A percentile compares a stretch with the other conserved stretches of the same genome.
phyloP scores from a whole-genome alignment of 176 grass and related monocot genomes.

The Echinochloa phyllopogon region DNA sequence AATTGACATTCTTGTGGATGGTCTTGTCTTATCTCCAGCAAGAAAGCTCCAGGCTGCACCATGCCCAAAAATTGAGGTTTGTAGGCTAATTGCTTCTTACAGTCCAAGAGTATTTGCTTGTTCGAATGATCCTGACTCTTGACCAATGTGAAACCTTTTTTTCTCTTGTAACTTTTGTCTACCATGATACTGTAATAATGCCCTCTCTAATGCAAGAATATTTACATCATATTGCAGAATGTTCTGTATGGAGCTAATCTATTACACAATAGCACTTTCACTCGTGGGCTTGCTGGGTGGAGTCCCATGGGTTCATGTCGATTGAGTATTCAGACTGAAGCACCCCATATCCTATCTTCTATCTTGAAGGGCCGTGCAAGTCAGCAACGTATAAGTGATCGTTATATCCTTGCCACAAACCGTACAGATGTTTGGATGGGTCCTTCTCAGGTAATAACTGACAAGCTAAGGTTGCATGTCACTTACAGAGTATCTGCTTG shows the following conservation, averaged over 20 bases:
- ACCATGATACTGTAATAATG: not conserved
- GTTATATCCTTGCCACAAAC: conserved; percentile 65
- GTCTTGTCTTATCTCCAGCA: conserved; percentile 65
- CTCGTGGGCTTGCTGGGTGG: conserved; percentile 72
- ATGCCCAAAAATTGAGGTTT: conserved; percentile 68
- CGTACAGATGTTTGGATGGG: conserved; percentile 95
- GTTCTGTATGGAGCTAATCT: conserved; percentile 62
- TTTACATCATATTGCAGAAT: conserved; percentile 67
- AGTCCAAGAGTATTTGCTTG: not conserved
- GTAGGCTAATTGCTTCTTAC: conserved; percentile 38
- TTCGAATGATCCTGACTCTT: conserved; percentile 3
- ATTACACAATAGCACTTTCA: conserved; percentile 68
- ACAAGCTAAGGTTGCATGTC: conserved; percentile 75
- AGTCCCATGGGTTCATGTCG: conserved; percentile 86
- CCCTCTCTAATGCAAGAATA: conserved; percentile 23
- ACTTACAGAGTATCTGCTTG: conserved; percentile 88
- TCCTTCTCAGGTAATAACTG: conserved; percentile 90
- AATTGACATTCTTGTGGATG: conserved; percentile 89
- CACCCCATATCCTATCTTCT: conserved; percentile 56
- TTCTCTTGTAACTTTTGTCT: conserved; percentile 23
- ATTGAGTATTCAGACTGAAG: conserved; percentile 66
- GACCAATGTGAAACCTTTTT: not conserved
- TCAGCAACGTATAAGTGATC: conserved; percentile 53
- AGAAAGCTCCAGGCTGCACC: conserved; percentile 60
- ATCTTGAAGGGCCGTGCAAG: conserved; percentile 38